Conservation (phyloP, 345 rosid genomes). For the Salix caprea region DNA sequence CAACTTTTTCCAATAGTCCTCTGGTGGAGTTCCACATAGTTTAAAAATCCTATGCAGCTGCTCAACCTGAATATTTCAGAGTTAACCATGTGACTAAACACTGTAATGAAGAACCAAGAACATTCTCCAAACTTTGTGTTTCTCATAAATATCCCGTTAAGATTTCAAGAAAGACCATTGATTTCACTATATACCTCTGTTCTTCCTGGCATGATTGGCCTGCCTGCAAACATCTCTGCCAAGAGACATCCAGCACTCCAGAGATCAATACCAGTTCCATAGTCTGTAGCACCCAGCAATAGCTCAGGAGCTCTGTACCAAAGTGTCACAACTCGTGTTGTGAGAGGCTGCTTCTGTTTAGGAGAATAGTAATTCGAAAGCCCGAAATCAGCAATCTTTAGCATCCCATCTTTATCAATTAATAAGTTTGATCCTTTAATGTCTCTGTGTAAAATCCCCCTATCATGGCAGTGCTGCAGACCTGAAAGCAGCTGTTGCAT, state of each 20-base stretch:
- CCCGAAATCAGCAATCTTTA: slow-evolving; percentile 63
- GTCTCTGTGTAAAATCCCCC: slow-evolving; percentile 56
- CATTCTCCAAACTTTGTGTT: neutral
- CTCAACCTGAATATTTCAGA: slow-evolving; percentile 53
- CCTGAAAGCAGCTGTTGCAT: slow-evolving; percentile 61
- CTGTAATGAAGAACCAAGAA: neutral
- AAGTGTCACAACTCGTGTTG: slow-evolving; percentile 55
- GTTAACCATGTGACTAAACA: neutral
- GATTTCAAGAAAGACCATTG: neutral
- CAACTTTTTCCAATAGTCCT: slow-evolving; percentile 79
- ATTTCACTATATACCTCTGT: slow-evolving; percentile 38
- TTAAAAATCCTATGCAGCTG: slow-evolving; percentile 81
- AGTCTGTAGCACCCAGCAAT: slow-evolving; percentile 47
- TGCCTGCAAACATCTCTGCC: slow-evolving; percentile 57
- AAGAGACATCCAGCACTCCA: slow-evolving; percentile 72
- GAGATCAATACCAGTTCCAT: slow-evolving; percentile 60
- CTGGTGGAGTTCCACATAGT: slow-evolving; percentile 82
- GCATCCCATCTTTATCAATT: slow-evolving; percentile 49
- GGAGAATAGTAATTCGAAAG: slow-evolving; percentile 50
- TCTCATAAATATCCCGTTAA: neutral
- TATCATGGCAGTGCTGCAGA: slow-evolving; percentile 55
- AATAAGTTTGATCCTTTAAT: slow-evolving; percentile 60
- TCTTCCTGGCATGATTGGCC: slow-evolving; percentile 57
- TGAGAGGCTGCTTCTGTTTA: slow-evolving; percentile 39
- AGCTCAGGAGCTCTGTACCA: slow-evolving; percentile 73